Evolutionary conservation across 2,329 filamentous ascomycete species (phyloP).

Genomic region (Aspergillus pseudoviridinutans): DNA sequence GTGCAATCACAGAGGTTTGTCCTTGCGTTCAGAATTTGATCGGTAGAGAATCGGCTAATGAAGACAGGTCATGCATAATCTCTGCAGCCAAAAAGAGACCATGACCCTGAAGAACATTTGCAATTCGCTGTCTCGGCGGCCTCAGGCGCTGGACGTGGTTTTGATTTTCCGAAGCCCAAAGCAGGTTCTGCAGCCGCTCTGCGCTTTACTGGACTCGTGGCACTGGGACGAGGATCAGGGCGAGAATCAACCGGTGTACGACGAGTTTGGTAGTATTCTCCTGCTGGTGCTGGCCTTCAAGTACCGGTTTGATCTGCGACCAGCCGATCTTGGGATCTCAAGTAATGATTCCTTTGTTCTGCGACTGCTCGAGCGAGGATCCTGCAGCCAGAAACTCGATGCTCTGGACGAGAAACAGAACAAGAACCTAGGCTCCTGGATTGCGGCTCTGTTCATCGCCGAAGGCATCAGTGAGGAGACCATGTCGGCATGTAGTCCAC

Average conservation of each 20-base stretch:
- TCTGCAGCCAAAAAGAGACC: slow-evolving; percentile 58
- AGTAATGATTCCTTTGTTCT: slow-evolving; percentile 53
- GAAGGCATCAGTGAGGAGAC: slow-evolving; percentile 63
- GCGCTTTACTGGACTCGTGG: slow-evolving; percentile 59
- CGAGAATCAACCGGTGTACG: slow-evolving; percentile 62
- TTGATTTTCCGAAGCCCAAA: slow-evolving; percentile 57
- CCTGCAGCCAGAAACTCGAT: slow-evolving; percentile 45
- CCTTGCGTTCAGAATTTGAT: neutral
- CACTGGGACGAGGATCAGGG: slow-evolving; percentile 61
- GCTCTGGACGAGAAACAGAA: slow-evolving; percentile 54
- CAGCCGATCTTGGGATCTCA: slow-evolving; percentile 51
- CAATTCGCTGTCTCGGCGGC: slow-evolving; percentile 53
- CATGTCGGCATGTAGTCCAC: slow-evolving; percentile 60
- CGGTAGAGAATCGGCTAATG: slow-evolving; percentile 4
- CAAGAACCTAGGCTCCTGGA: slow-evolving; percentile 57
- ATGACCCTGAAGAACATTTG: slow-evolving; percentile 61
- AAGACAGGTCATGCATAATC: slow-evolving; percentile 47
- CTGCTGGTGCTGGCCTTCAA: slow-evolving; percentile 56
- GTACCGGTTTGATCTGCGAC: slow-evolving; percentile 53
- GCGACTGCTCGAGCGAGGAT: slow-evolving; percentile 47
- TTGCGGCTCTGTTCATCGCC: slow-evolving; percentile 58
- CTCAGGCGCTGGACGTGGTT: slow-evolving; percentile 56
- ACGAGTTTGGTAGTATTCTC: slow-evolving; percentile 61
- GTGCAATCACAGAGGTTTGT: slow-evolving; percentile 68
- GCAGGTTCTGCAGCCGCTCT: slow-evolving; percentile 56